A percentile compares a stretch with the other conserved stretches of the same genome.
phyloP scores from a whole-genome alignment of 495 filamentous ascomycete species.

The Endocarpon pusillum region DNA sequence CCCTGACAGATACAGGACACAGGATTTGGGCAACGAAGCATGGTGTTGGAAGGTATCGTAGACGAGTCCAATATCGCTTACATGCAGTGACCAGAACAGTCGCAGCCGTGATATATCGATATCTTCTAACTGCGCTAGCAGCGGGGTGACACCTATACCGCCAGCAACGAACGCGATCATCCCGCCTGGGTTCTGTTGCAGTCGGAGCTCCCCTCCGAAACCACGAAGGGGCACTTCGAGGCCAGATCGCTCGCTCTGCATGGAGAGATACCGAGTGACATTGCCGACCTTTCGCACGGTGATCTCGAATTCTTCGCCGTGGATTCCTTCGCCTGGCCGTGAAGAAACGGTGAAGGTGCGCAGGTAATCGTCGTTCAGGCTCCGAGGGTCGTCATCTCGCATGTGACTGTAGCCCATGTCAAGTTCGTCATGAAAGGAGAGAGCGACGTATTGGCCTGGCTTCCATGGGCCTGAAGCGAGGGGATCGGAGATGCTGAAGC shows the following conservation, averaged over 20 bases:
- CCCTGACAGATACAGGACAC: slow-evolving; percentile 27
- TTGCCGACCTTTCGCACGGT: slow-evolving; percentile 48
- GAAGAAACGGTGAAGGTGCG: slow-evolving; percentile 66
- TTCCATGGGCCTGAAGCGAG: slow-evolving; percentile 31
- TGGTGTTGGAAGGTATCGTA: slow-evolving; percentile 37
- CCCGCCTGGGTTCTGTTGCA: slow-evolving; percentile 16
- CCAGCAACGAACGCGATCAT: slow-evolving; percentile 45
- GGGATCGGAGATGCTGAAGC: slow-evolving; percentile 36
- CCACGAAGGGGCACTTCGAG: slow-evolving; percentile 51
- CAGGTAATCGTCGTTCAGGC: slow-evolving; percentile 67
- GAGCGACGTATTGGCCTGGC: slow-evolving; percentile 57
- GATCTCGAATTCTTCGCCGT: slow-evolving; percentile 45
- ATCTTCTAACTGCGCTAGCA: slow-evolving; percentile 35
- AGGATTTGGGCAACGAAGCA: slow-evolving; percentile 28
- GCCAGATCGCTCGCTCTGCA: slow-evolving; percentile 28
- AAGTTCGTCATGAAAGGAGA: slow-evolving; percentile 50
- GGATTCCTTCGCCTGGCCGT: slow-evolving; percentile 21
- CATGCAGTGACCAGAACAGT: slow-evolving; percentile 50
- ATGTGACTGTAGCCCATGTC: slow-evolving; percentile 64
- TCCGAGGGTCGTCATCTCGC: slow-evolving; percentile 58
- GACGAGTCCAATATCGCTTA: slow-evolving; percentile 43
- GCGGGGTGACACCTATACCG: slow-evolving; percentile 67
- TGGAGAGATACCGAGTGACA: slow-evolving; percentile 47
- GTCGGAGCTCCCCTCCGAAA: slow-evolving; percentile 50
- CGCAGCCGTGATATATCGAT: slow-evolving; percentile 27